Base-by-base conservation (phyloP, 2,329 filamentous ascomycete species). In the Trichoderma atrobrunneum region DNA sequence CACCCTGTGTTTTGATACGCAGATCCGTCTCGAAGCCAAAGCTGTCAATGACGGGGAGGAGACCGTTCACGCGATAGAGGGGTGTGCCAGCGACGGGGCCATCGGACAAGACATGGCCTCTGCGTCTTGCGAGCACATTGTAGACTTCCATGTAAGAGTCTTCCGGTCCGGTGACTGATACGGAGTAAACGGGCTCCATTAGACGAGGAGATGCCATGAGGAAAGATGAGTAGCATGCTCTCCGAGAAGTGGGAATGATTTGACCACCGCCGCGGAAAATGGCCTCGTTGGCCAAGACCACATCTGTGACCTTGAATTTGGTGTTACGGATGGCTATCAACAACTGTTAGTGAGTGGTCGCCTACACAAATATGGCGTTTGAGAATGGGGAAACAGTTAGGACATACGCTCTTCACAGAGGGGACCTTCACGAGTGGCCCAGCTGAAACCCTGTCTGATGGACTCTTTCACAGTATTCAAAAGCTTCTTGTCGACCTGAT, bases 21-120 rank as follows among this genome's bases (percentile, higher is more conserved):
- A 99, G 87, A 84, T 99, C 96, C 16, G 96, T 98, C 85, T 99
- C 96, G 82, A 99, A 98, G 24, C 96, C 96, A 79, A 99, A 99
- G 34, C 91, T 94, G 84, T 99, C 96, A 79, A 99, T 97, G 73
- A 98, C 96, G 11, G 96, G 96, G 71, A 99, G 90, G 64, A 98
- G 86, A 4, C 96, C 96, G 77, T 91, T 93, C 68, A 98, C 95
- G 26, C 93, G 92, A 83, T 98, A 98, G 12, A 99, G 87, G 5
- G 95, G 96, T 11, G 96, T 98, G 28, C 96, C 96, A 0, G 95
- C 94, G 73, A 99, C 93, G 16, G 95, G 95, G 0, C 93, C 94
- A 80, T 99, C 96, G n/a, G 93, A 91, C 30, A 99, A 86, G 32
- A 99, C 95, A 82, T 99, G 96, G 1, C 96, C 96, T 76, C 96